phyloP scores from a whole-genome alignment of 768 basidiomycete species.

The Cystobasidium ongulense region DNA sequence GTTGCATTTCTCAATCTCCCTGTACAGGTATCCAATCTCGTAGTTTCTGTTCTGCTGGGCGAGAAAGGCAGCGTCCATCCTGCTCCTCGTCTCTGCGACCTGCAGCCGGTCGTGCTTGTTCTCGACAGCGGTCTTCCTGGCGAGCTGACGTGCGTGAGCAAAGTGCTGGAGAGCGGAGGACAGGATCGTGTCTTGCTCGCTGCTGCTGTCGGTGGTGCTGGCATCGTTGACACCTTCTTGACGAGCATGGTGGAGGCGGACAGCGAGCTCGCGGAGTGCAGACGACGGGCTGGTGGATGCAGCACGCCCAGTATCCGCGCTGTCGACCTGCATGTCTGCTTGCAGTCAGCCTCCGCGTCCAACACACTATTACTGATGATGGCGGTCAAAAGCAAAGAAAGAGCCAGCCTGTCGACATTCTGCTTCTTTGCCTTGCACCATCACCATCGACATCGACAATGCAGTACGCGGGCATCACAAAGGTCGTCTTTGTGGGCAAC shows the following conservation, averaged over 20 bases:
- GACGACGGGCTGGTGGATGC: neutral
- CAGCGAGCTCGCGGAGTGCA: neutral
- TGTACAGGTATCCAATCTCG: constrained; percentile 78
- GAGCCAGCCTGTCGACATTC: too few relatives aligned
- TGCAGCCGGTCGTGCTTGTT: constrained; percentile 11
- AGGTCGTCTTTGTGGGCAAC: constrained; percentile 30
- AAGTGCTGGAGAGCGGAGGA: constrained; percentile 2
- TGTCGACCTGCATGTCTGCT: too few relatives aligned
- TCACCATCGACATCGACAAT: too few relatives aligned
- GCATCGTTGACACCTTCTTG: too few relatives aligned
- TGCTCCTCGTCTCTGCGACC: constrained; percentile 52
- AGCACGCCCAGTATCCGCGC: too few relatives aligned
- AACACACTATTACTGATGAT: too few relatives aligned
- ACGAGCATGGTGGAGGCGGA: neutral
- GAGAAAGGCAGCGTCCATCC: neutral
- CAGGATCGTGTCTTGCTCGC: neutral
- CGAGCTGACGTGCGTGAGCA: neutral
- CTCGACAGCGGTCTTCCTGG: neutral
- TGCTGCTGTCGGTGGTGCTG: neutral
- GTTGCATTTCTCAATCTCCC: constrained; percentile 84
- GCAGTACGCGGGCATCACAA: constrained; percentile 23
- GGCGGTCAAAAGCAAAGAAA: too few relatives aligned
- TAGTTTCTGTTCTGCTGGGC: constrained; percentile 67
- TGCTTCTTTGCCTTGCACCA: too few relatives aligned
- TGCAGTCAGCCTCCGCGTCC: too few relatives aligned